A percentile compares a stretch with the other conserved stretches of the same genome.
phyloP scores from a whole-genome alignment of 441 rosid genomes.

The Syzygium syzygioides region DNA sequence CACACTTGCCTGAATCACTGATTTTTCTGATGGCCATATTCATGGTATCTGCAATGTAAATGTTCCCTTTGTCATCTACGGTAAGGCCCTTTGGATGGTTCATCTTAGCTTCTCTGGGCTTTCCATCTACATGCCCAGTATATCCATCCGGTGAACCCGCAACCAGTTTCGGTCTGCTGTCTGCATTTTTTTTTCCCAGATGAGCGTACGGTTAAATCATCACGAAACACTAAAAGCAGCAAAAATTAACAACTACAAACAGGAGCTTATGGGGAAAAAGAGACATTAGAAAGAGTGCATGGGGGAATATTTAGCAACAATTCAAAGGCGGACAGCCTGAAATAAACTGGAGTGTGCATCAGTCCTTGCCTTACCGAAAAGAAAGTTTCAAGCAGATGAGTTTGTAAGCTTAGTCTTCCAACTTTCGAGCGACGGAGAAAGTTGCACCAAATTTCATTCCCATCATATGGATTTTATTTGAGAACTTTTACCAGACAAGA shows the following conservation, averaged over 20 bases:
- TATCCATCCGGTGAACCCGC: not conserved
- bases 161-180: not conserved
- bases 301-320: not conserved
- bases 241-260: not conserved
- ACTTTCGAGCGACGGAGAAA: not conserved
- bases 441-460: not conserved
- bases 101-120: not conserved
- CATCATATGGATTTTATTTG: not conserved
- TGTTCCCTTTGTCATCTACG: constrained; percentile 2
- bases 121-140: constrained; percentile 3
- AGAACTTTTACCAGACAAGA: not conserved
- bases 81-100: constrained; percentile 1
- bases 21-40: constrained; percentile 4
- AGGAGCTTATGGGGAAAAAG: not conserved
- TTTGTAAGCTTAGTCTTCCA: not conserved
- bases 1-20: constrained; percentile 1
- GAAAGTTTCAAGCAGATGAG: not conserved
- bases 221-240: not conserved
- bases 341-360: not conserved
- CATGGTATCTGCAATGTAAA: not conserved
- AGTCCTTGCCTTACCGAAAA: not conserved
- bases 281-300: not conserved
- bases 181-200: not conserved
- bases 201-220: not conserved
- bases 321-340: not conserved